phyloP scores from a whole-genome alignment of 768 basidiomycete species.

The Mycena belliarum region DNA sequence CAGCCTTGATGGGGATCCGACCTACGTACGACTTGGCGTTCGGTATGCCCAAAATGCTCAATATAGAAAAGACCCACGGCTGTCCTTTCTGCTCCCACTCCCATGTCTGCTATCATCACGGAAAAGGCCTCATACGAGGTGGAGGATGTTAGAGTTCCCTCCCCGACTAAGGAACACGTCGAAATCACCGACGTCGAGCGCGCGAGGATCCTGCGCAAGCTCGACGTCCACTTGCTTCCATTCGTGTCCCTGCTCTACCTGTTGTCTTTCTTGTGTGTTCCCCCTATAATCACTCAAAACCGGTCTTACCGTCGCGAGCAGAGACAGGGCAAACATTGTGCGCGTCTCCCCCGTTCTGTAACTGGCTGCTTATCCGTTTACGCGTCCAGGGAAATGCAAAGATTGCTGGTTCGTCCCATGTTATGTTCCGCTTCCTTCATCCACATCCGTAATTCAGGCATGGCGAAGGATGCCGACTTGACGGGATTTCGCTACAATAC shows the following conservation, averaged over 20 bases:
- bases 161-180: not conserved
- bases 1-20: too few species aligned
- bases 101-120: not conserved
- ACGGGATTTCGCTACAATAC: conserved; percentile 29
- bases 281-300: not conserved
- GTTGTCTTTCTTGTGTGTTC: conserved; percentile 38
- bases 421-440: not conserved
- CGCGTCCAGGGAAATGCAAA: conserved; percentile 25
- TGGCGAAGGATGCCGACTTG: conserved; percentile 28
- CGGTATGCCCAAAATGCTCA: not conserved
- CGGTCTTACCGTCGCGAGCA: not conserved
- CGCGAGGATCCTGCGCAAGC: conserved; percentile 24
- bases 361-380: not conserved
- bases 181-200: not conserved
- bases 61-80: not conserved
- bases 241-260: conserved; percentile 39
- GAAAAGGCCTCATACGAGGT: not conserved
- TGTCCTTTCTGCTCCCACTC: too few species aligned
- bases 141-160: not conserved
- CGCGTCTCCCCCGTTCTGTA: not conserved
- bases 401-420: conserved; percentile 20
- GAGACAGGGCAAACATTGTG: conserved; percentile 31
- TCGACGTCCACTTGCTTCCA: conserved; percentile 37
- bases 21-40: too few species aligned
- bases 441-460: conserved; percentile 13